A percentile compares a stretch with the other conserved stretches of the same genome.
Evolutionary conservation across 1,284 basidiomycete genomes (phyloP).

Genomic region (Gymnopus androsaceus): DNA sequence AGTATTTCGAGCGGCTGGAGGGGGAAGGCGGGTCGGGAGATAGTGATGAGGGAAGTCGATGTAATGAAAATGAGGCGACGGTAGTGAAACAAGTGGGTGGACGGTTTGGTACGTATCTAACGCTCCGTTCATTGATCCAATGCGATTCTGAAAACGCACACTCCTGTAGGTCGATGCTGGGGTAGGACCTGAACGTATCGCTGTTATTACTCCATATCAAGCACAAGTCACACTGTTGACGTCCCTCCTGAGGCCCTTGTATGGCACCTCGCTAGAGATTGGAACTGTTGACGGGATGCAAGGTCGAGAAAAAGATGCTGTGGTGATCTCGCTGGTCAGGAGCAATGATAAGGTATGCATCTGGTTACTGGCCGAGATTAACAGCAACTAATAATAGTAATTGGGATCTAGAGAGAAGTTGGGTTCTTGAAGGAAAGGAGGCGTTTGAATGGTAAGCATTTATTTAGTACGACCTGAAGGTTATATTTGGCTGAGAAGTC

Average conservation of each 20-base stretch:
- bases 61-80: conserved; percentile 91
- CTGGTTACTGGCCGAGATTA: neutral
- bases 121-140: no score
- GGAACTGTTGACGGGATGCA: conserved; percentile 94
- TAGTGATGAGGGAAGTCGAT: conserved; percentile 77
- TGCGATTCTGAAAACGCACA: no score
- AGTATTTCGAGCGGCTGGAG: conserved; percentile 81
- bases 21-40: conserved; percentile 53
- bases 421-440: conserved; percentile 92
- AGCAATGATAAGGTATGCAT: conserved; percentile 75
- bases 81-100: conserved; percentile 84
- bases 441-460: conserved; percentile 76
- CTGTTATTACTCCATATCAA: conserved; percentile 93
- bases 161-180: conserved; percentile 74
- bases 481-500: conserved; percentile 2
- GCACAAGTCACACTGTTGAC: conserved; percentile 86
- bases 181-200: conserved; percentile 75
- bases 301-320: conserved; percentile 88
- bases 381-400: neutral
- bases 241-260: conserved; percentile 65
- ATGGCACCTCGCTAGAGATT: conserved; percentile 79
- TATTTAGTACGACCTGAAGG: neutral
- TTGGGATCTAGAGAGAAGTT: conserved; percentile 67
- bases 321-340: conserved; percentile 86
- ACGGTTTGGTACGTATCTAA: conserved; percentile 64